These are phyloP conservation scores for Maudiozyma barnettii DNA, from an alignment of 805 yeast genomes.

Conservation along the genomic window DNA sequence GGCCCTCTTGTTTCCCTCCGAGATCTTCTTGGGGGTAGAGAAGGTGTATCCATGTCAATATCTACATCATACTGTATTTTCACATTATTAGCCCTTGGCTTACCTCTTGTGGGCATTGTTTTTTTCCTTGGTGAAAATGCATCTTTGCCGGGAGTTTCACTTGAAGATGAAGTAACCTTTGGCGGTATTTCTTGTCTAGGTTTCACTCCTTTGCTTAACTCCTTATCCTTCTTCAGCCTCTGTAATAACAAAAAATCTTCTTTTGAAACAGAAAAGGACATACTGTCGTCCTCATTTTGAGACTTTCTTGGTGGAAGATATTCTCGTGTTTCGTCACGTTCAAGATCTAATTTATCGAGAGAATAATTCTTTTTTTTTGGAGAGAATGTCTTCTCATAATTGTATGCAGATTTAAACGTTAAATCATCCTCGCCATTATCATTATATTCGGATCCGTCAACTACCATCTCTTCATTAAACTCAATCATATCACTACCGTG, in stretches of 20 bases:
- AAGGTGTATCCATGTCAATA: conserved; percentile 3
- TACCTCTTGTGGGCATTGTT: conserved; percentile 19
- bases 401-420: conserved; percentile 25
- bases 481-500: background rate
- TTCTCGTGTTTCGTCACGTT: background rate
- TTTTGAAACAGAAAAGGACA: conserved; percentile 13
- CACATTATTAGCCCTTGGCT: conserved; percentile 10
- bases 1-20: background rate
- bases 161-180: background rate
- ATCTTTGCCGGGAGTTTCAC: background rate
- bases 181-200: background rate
- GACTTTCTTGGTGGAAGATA: too few relatives aligned
- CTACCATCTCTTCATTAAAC: background rate
- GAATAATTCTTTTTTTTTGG: conserved; percentile 13
- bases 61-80: background rate
- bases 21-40: conserved; percentile 2
- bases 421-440: conserved; percentile 5
- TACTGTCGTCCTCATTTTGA: background rate
- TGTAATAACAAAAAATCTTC: conserved; percentile 24
- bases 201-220: background rate
- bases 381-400: conserved; percentile 24
- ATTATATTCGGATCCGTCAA: background rate
- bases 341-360: conserved; percentile 5
- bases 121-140: background rate
- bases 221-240: conserved; percentile 8